Evolutionary conservation across 108 stramenopile species (phyloP).

Genomic region (Aureococcus anophagefferens): DNA sequence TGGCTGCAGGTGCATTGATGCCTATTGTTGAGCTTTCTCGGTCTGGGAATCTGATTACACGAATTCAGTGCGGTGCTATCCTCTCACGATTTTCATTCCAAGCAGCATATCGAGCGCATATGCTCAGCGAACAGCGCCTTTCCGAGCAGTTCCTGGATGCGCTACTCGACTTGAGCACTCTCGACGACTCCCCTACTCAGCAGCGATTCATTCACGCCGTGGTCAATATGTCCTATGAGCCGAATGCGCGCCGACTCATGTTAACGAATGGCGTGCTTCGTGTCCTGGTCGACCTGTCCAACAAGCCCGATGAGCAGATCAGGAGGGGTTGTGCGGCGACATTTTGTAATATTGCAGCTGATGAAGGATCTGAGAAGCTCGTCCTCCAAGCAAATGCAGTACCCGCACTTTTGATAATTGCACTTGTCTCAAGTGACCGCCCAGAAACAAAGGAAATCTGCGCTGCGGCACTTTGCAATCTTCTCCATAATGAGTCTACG

Average conservation of each 20-base stretch:
- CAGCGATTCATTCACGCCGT: slow-evolving; percentile 9
- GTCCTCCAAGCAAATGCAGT: neutral
- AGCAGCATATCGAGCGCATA: neutral
- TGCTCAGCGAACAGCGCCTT: neutral
- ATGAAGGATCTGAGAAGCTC: slow-evolving; percentile 2
- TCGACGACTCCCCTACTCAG: slow-evolving; percentile 5
- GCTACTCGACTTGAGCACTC: neutral
- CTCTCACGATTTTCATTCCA: slow-evolving; percentile 4
- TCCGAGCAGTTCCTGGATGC: neutral
- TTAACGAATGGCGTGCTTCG: neutral
- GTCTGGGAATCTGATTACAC: slow-evolving; percentile 1
- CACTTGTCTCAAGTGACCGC: slow-evolving; percentile 8
- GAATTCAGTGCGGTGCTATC: slow-evolving; percentile 9
- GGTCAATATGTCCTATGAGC: slow-evolving; percentile 2
- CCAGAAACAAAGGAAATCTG: slow-evolving; percentile 11
- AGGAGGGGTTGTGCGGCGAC: slow-evolving; percentile 12
- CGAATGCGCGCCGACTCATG: neutral
- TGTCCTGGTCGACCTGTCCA: neutral
- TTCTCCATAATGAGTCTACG: neutral
- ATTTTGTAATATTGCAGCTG: slow-evolving; percentile 7
- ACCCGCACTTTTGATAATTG: slow-evolving; percentile 10
- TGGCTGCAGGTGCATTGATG: neutral
- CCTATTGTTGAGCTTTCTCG: slow-evolving; percentile 1
- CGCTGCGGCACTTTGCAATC: neutral
- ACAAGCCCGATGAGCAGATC: slow-evolving; percentile 6